A percentile compares a stretch with the other conserved stretches of the same genome.
Evolutionary conservation across 345 rosid genomes (phyloP).

Genomic region (Gossypium raimondii): DNA sequence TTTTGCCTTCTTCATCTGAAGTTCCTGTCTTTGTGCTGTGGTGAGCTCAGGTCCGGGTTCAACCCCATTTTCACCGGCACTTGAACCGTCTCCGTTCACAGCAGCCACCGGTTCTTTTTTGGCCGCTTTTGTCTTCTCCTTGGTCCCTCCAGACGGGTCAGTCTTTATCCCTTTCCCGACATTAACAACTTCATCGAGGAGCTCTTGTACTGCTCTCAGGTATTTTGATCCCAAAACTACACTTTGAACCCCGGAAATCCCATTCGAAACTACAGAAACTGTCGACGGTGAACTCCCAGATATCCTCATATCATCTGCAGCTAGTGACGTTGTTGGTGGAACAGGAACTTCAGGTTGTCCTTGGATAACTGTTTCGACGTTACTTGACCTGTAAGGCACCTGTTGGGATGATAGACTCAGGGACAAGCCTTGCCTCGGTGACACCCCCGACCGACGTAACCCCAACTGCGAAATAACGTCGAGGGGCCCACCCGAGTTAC

Average conservation of each 20-base stretch:
- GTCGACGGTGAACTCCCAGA: slow-evolving; percentile 38
- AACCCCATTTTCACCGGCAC: slow-evolving; percentile 8
- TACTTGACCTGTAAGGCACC: slow-evolving; percentile 17
- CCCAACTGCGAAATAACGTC: slow-evolving; percentile 21
- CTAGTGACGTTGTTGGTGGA: neutral
- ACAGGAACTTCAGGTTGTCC: slow-evolving; percentile 12
- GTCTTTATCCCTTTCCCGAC: slow-evolving; percentile 33
- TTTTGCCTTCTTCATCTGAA: slow-evolving; percentile 60
- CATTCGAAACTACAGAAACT: slow-evolving; percentile 34
- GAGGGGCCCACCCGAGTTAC: slow-evolving; percentile 7
- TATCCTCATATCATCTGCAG: slow-evolving; percentile 26
- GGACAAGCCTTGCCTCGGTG: slow-evolving; percentile 43
- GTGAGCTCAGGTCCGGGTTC: slow-evolving; percentile 32
- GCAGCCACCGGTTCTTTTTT: slow-evolving; percentile 18
- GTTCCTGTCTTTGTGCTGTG: slow-evolving; percentile 54
- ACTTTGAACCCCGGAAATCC: slow-evolving; percentile 28
- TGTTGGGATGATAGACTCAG: slow-evolving; percentile 39
- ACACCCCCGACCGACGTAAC: slow-evolving; percentile 18
- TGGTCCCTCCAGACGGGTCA: slow-evolving; percentile 14
- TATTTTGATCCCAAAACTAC: slow-evolving; percentile 47
- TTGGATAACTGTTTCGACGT: slow-evolving; percentile 10
- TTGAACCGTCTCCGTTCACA: slow-evolving; percentile 19
- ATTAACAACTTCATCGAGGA: slow-evolving; percentile 61
- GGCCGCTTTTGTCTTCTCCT: slow-evolving; percentile 18
- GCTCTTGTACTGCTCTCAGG: slow-evolving; percentile 67